Base-by-base conservation (phyloP, 495 filamentous ascomycete genomes). In the Penicillium crystallinum region DNA sequence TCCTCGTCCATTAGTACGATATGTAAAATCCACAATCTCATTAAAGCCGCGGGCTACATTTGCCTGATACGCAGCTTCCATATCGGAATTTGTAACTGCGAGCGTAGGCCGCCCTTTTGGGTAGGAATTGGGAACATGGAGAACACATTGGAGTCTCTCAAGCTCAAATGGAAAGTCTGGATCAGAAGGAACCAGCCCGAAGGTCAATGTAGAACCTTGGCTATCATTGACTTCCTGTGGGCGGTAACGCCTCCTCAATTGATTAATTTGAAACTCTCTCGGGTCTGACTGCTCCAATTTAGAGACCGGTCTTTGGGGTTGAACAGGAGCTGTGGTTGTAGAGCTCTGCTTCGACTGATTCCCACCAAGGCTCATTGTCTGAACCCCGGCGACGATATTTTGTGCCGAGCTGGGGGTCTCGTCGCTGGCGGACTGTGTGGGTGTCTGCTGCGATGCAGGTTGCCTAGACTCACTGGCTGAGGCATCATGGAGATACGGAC, bases 111-210 rank as follows among this genome's bases (percentile, higher is more conserved):
- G 68, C 10, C 60, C 71, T 14, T 60, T 58, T 3, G 88, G 87
- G 63, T 89, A 93, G 11, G 62, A 65, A 0, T 46, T 51, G 1
- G 90, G 89, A 7, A 96, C 77, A 45, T 71, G 77, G n/a, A 96
- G 72, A 2, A 81, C 72, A 61, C 89, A 91, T 49, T 87, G 74
- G n/a, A 95, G 70, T 18, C 74, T 74, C 10, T 84, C 79, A 53
- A 95, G 70, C 18, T 91, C 87, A 53, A 88, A 95, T 5, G 89
- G 85, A 54, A 92, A 92, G 61, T 95, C 89, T 0, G 89, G 89
- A 61, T 95, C 91, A n/a, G 89, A 91, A 5, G 91, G 91, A 12
- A 65, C 68, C 49, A 96, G 56, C 18, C 72, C 74, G 64, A 95
- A 88, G 0, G 70, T 65, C 18, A 91, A 66, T 12, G 77, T 76